These are phyloP conservation scores for Vittaforma corneae DNA, from an alignment of 371 early-diverging fungal species.

Conservation along the genomic window DNA sequence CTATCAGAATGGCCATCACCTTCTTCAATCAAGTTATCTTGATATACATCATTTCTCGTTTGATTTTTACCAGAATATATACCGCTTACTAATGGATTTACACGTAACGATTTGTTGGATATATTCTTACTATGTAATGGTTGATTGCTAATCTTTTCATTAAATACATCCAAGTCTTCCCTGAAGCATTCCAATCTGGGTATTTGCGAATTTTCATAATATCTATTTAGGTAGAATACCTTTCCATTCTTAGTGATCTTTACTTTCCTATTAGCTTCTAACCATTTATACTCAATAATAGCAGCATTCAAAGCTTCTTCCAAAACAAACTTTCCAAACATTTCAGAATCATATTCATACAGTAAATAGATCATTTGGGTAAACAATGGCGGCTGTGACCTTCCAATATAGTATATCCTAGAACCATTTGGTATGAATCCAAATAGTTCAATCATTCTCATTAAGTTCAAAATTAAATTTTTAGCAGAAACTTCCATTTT, in stretches of 20 bases:
- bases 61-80: too few species aligned
- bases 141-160: too few species aligned
- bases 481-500: constrained; percentile 62
- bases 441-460: constrained; percentile 63
- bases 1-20: too few species aligned
- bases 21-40: too few species aligned
- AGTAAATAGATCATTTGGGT: constrained; percentile 31
- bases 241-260: constrained; percentile 13
- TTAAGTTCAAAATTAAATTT: constrained; percentile 64
- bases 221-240: constrained; percentile 19
- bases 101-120: too few species aligned
- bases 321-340: constrained; percentile 31
- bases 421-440: constrained; percentile 77
- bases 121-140: too few species aligned
- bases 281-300: constrained; percentile 64
- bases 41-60: too few species aligned
- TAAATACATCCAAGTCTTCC: constrained; percentile 60
- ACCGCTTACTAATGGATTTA: too few species aligned
- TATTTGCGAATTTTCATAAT: constrained; percentile 13
- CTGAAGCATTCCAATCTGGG: constrained; percentile 71
- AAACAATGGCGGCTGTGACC: constrained; percentile 70
- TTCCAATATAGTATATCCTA: constrained; percentile 69
- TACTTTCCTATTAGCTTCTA: constrained; percentile 60
- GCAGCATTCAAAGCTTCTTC: constrained; percentile 35
- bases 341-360: constrained; percentile 26